These are phyloP conservation scores for Diaporthe ampelina DNA, from an alignment of 2,329 filamentous ascomycete species.

Conservation along the genomic window DNA sequence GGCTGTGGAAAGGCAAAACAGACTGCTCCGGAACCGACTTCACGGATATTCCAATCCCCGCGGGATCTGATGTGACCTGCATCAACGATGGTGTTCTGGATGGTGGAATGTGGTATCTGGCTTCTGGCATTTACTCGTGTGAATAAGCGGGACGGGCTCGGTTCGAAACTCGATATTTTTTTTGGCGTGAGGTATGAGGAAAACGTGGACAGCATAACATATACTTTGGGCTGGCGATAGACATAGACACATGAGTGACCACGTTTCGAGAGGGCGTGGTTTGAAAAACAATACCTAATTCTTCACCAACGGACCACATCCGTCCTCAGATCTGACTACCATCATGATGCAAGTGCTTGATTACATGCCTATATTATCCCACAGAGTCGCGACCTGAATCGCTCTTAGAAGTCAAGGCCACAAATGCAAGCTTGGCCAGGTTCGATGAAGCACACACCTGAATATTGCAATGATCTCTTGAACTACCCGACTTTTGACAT, in stretches of 20 bases:
- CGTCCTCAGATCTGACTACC: too few species aligned
- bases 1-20: background rate
- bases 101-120: constrained; percentile 20
- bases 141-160: background rate
- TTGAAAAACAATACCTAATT: background rate
- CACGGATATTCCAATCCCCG: background rate
- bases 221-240: background rate
- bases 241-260: background rate
- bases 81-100: constrained; percentile 20
- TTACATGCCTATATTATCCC: too few species aligned
- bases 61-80: constrained; percentile 22
- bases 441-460: too few species aligned
- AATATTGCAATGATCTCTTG: too few species aligned
- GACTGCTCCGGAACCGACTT: constrained; percentile 15
- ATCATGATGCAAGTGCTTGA: too few species aligned
- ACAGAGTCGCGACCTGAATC: too few species aligned
- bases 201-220: background rate
- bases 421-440: too few species aligned
- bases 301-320: too few species aligned
- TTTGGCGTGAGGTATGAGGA: background rate
- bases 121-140: constrained; percentile 16
- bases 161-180: background rate
- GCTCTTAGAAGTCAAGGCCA: too few species aligned
- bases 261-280: background rate
- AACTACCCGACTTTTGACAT: too few species aligned